phyloP scores from a whole-genome alignment of 805 yeast species.

The Teunomyces pallodes region DNA sequence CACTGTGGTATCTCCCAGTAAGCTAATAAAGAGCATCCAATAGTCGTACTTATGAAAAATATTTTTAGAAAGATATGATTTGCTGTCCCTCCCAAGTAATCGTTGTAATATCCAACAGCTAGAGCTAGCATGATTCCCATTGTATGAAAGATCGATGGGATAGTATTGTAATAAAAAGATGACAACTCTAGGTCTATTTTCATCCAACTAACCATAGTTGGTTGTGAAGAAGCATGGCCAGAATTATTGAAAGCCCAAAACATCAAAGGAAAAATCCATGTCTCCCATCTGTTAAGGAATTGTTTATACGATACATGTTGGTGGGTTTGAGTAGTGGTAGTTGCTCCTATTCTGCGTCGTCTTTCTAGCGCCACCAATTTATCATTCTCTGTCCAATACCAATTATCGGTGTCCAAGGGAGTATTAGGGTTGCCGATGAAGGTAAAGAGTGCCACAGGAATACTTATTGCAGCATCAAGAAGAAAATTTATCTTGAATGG shows the following conservation, averaged over 20 bases:
- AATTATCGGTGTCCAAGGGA: conserved; percentile 17
- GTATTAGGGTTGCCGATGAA: conserved; percentile 18
- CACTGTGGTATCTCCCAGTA: conserved; percentile 18
- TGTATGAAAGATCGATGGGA: conserved; percentile 40
- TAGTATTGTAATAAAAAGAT: conserved; percentile 35
- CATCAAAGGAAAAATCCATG: conserved; percentile 19
- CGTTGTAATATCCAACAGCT: conserved; percentile 33
- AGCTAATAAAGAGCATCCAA: conserved; percentile 17
- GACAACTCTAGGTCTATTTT: conserved; percentile 30
- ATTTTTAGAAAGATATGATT: conserved; percentile 13
- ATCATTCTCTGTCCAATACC: conserved; percentile 3
- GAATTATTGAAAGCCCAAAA: conserved; percentile 39
- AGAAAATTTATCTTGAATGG: conserved; percentile 20
- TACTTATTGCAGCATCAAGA: conserved; percentile 17
- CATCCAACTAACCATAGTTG: conserved; percentile 48
- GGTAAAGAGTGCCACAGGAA: conserved; percentile 17
- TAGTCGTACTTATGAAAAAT: conserved; percentile 12
- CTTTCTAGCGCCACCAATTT: conserved; percentile 16
- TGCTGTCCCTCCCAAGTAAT: conserved; percentile 29
- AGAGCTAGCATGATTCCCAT: conserved; percentile 38
- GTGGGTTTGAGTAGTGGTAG: conserved; percentile 6
- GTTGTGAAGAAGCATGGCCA: conserved; percentile 33
- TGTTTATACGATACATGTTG: background rate
- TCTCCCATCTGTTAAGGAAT: conserved; percentile 17
- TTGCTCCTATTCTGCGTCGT: conserved; percentile 13